Conservation (phyloP, 768 basidiomycete species). For the Mycena haematopus region DNA sequence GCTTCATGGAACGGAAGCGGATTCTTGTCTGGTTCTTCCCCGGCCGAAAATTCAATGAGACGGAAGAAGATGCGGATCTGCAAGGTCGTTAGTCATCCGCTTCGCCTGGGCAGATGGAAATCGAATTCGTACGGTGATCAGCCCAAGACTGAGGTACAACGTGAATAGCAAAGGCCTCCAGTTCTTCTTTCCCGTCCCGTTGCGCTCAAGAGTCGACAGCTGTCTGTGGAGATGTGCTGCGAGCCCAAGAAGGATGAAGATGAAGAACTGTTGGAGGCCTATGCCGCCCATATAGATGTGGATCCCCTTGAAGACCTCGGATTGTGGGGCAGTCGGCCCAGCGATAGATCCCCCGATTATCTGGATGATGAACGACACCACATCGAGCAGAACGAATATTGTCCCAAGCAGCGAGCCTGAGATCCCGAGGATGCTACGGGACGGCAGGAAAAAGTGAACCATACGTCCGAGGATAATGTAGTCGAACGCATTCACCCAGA, state of each 20-base stretch:
- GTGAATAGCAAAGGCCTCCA: conserved; percentile 16
- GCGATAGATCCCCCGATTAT: conserved; percentile 21
- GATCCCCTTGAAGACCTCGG: conserved; percentile 23
- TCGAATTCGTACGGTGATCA: conserved; percentile 10
- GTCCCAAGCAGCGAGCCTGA: conserved; percentile 23
- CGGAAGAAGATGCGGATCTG: conserved; percentile 32
- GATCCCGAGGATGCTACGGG: conserved; percentile 26
- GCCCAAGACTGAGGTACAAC: conserved; percentile 15
- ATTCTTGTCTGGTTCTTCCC: conserved; percentile 10
- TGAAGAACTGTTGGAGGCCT: conserved; percentile 33
- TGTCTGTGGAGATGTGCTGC: conserved; percentile 17
- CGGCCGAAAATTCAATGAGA: conserved; percentile 28
- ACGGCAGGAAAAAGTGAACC: conserved; percentile 31
- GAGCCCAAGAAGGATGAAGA: conserved; percentile 28
- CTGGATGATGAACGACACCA: conserved; percentile 32
- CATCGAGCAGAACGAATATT: conserved; percentile 28
- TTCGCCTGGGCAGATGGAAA: conserved; percentile 1
- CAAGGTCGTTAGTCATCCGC: conserved; percentile 10
- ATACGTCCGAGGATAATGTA: conserved; percentile 33
- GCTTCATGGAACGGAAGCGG: conserved; percentile 25
- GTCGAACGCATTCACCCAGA: conserved; percentile 35
- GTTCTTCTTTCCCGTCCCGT: conserved; percentile 16
- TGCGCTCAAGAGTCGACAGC: conserved; percentile 14
- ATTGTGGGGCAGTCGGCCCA: conserved; percentile 12
- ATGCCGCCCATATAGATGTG: conserved; percentile 34